phyloP scores from a whole-genome alignment of 2,329 filamentous ascomycete genomes.

The Epichloe hybrida region DNA sequence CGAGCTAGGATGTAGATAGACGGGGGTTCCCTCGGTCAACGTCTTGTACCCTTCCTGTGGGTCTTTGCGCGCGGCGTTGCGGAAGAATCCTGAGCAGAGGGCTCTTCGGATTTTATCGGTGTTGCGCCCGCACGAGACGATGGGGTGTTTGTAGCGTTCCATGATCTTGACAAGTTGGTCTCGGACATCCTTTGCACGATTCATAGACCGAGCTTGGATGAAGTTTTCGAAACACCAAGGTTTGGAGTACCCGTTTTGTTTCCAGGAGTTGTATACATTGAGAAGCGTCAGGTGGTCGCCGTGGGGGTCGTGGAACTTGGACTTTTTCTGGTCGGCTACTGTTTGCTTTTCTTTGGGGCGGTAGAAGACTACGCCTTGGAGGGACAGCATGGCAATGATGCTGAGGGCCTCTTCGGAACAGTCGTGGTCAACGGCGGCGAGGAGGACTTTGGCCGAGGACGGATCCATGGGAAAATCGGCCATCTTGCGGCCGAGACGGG shows the following conservation, averaged over 20 bases:
- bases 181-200: conserved; percentile 79
- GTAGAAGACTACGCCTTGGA: conserved; percentile 80
- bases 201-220: conserved; percentile 82
- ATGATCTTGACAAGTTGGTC: conserved; percentile 90
- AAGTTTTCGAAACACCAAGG: conserved; percentile 98
- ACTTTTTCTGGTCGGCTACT: conserved; percentile 92
- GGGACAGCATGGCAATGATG: conserved; percentile 88
- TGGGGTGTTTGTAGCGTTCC: conserved; percentile 71
- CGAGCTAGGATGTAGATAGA: conserved; percentile 85
- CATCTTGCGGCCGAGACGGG: conserved; percentile 88
- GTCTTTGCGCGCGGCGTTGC: conserved; percentile 87
- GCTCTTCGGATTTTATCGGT: conserved; percentile 80
- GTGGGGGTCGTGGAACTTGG: conserved; percentile 94
- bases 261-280: conserved; percentile 98
- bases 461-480: conserved; percentile 98
- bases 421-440: conserved; percentile 71
- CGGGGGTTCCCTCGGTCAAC: conserved; percentile 84
- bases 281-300: conserved; percentile 90
- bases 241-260: conserved; percentile 63
- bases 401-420: conserved; percentile 91
- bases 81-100: conserved; percentile 88
- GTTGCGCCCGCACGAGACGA: conserved; percentile 75
- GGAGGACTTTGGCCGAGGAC: conserved; percentile 76
- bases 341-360: conserved; percentile 94
- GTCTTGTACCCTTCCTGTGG: conserved; percentile 97